A percentile compares a stretch with the other conserved stretches of the same genome.
phyloP scores from a whole-genome alignment of 345 rosid species.

The Eucalyptus sideroxylon region DNA sequence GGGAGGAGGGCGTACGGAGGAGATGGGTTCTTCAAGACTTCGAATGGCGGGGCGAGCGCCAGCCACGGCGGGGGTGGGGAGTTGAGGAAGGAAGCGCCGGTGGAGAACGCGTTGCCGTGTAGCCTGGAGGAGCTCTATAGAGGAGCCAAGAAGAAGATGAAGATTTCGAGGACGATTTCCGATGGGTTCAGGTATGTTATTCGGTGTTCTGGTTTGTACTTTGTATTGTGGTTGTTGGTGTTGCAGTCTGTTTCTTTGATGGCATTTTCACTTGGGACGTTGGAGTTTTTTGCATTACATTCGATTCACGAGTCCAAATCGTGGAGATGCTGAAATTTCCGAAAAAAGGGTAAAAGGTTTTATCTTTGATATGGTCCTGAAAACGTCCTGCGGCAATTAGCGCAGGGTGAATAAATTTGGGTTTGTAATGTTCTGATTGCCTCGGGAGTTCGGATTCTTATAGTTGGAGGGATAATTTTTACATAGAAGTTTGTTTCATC shows the following conservation, averaged over 20 bases:
- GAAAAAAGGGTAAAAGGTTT: background rate
- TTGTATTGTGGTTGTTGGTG: background rate
- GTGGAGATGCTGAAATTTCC: background rate
- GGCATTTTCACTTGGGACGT: background rate
- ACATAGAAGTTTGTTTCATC: background rate
- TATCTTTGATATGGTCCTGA: background rate
- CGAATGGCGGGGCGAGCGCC: background rate
- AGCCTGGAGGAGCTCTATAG: constrained; percentile 83
- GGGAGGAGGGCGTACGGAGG: constrained; percentile 14
- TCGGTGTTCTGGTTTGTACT: background rate
- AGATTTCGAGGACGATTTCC: constrained; percentile 37
- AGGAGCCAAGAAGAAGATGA: constrained; percentile 76
- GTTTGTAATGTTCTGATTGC: background rate
- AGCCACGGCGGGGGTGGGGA: constrained; percentile 9
- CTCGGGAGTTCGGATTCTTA: background rate
- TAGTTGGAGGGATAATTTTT: background rate
- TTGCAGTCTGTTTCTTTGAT: background rate
- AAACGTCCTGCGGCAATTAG: background rate
- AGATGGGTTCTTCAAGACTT: constrained; percentile 32
- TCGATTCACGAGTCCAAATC: background rate
- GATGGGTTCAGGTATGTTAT: constrained; percentile 53
- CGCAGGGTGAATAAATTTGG: background rate
- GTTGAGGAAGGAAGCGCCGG: constrained; percentile 32
- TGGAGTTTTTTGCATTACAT: background rate
- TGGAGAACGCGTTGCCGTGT: constrained; percentile 62